Evolutionary conservation across 305 asterid species (phyloP).

Genomic region (Rubia balearica): DNA sequence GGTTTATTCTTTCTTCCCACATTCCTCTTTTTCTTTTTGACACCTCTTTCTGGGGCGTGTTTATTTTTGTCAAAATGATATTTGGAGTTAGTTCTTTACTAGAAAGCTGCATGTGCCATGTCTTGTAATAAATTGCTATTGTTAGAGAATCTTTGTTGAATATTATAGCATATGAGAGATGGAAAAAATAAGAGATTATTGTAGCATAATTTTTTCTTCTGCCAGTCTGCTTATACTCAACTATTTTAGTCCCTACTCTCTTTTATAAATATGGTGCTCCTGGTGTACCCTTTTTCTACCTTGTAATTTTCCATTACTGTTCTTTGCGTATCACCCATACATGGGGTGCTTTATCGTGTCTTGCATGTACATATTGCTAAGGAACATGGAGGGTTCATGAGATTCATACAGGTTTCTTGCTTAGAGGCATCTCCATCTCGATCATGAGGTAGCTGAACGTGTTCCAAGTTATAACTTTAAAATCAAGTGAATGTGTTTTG

Average conservation of each 20-base stretch:
- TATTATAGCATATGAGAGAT: neutral
- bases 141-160: neutral
- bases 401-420: conserved; percentile 86
- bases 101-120: neutral
- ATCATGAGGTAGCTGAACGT: too few species aligned
- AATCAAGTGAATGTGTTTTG: too few species aligned
- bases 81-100: neutral
- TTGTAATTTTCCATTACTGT: neutral
- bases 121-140: neutral
- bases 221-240: neutral
- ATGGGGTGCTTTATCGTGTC: conserved; percentile 8
- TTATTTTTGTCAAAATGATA: neutral
- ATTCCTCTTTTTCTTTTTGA: neutral
- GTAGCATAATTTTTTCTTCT: neutral
- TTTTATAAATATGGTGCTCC: neutral
- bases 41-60: neutral
- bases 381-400: conserved; percentile 95
- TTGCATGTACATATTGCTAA: conserved; percentile 58
- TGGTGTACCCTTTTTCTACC: neutral
- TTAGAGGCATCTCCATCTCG: conserved; percentile 79
- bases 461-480: too few species aligned
- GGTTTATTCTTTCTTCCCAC: conserved; percentile 35
- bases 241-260: neutral
- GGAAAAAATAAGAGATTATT: neutral
- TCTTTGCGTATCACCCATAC: neutral